Percentiles rank a stretch among this genome's conserved stretches.
phyloP scores from a whole-genome alignment of 352 stramenopile species.

The Stramenopiles sp. region DNA sequence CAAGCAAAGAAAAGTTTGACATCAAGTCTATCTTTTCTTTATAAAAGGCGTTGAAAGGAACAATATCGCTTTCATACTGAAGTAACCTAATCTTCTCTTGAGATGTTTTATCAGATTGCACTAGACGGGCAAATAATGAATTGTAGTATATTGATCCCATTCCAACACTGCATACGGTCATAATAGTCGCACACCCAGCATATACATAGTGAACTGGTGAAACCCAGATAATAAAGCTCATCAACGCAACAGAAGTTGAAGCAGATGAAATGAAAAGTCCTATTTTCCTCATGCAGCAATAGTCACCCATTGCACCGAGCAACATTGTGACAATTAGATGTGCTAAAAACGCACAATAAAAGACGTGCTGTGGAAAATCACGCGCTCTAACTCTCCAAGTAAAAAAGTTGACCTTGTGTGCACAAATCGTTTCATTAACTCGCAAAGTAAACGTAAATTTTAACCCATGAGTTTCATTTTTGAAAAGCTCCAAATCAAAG shows the following conservation, averaged over 20 bases:
- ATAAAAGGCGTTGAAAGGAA: not conserved
- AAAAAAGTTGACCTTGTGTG: not conserved
- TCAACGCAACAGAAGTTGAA: not conserved
- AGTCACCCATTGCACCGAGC: not conserved
- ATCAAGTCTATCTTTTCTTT: not conserved
- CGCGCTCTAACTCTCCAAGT: not conserved
- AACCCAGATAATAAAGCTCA: not conserved
- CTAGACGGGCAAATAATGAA: not conserved
- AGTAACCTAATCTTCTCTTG: not conserved
- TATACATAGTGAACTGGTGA: not conserved
- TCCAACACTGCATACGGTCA: not conserved
- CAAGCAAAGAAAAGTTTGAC: not conserved
- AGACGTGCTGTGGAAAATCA: conserved; percentile 7
- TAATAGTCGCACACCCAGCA: not conserved
- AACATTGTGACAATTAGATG: not conserved
- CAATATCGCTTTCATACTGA: not conserved
- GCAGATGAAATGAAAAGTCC: not conserved
- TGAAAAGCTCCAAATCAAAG: not conserved
- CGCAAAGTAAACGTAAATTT: not conserved
- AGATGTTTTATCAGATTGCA: not conserved
- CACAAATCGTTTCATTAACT: conserved; percentile 9
- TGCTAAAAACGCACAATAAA: not conserved
- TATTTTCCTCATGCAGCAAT: conserved; percentile 2
- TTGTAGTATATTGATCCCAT: not conserved
- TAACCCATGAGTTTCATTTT: not conserved